Evolutionary conservation across 352 stramenopile genomes (phyloP).

Genomic region (Aphanomyces astaci): DNA sequence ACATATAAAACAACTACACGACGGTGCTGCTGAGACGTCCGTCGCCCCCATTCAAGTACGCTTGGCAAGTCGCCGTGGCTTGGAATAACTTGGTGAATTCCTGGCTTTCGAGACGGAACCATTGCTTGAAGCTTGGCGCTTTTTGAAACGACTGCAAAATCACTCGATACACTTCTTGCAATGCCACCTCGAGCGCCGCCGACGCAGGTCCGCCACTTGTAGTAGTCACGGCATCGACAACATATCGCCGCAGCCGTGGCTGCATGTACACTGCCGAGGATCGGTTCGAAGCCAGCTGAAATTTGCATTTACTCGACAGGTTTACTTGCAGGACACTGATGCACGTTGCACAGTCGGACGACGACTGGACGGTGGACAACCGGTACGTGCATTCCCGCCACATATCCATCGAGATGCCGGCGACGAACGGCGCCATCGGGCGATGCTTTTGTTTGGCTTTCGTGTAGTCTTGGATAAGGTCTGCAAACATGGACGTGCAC

Average conservation of each 20-base stretch:
- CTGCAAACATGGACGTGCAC: constrained; percentile 62
- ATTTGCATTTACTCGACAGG: neutral
- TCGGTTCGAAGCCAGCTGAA: constrained; percentile 14
- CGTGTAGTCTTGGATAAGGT: constrained; percentile 51
- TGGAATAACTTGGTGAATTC: constrained; percentile 21
- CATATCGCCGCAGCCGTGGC: constrained; percentile 6
- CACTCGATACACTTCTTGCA: constrained; percentile 8
- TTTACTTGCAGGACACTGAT: constrained; percentile 21
- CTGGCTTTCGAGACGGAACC: constrained; percentile 19
- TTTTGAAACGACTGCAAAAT: constrained; percentile 11
- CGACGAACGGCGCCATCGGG: neutral
- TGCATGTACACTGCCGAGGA: constrained; percentile 8
- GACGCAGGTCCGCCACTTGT: neutral
- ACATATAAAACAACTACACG: neutral
- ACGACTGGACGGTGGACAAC: neutral
- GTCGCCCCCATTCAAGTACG: constrained; percentile 4
- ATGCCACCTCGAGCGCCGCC: neutral
- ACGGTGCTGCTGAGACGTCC: neutral
- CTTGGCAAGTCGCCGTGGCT: constrained; percentile 5
- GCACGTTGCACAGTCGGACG: neutral
- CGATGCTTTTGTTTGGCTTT: neutral
- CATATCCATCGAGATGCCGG: constrained; percentile 7
- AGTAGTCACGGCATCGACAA: constrained; percentile 5
- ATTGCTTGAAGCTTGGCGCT: constrained; percentile 13
- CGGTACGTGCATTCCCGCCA: constrained; percentile 18